Evolutionary conservation across 306 rosid genomes (phyloP).

Genomic region (Chamaecrista fasciculata): DNA sequence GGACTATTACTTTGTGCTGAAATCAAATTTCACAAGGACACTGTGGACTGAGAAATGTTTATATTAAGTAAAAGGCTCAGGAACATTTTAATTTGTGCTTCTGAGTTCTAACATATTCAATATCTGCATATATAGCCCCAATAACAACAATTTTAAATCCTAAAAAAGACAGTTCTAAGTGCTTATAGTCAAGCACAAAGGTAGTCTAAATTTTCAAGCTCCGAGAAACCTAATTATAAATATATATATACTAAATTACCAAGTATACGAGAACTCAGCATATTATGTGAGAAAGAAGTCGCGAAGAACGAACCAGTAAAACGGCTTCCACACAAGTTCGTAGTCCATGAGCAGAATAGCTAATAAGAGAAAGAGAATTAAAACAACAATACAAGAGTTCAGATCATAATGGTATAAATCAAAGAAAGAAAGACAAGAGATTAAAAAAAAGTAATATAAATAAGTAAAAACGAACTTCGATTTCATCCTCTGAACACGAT

Average conservation of each 20-base stretch:
- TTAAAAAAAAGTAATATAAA: not conserved
- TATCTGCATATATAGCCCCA: not conserved
- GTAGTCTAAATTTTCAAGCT: not conserved
- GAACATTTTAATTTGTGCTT: too few species aligned
- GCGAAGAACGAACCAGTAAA: conserved; percentile 57
- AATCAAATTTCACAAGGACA: too few species aligned
- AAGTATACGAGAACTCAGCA: too few species aligned
- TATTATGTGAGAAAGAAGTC: not conserved
- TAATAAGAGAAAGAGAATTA: conserved; percentile 15
- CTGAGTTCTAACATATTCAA: too few species aligned
- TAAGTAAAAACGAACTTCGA: conserved; percentile 49
- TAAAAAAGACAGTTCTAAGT: not conserved
- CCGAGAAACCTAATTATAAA: not conserved
- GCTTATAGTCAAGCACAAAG: not conserved
- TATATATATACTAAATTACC: too few species aligned
- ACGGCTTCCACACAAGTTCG: conserved; percentile 80
- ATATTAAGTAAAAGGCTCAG: too few species aligned
- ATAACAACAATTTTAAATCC: not conserved
- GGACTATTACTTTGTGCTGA: too few species aligned
- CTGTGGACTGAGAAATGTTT: too few species aligned
- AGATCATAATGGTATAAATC: not conserved
- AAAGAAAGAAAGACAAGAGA: not conserved
- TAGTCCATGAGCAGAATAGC: conserved; percentile 68
- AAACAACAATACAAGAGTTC: not conserved
- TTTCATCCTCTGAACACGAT: conserved; percentile 55